Base-by-base conservation (phyloP, 495 filamentous ascomycete species). In the Delitschia confertaspora region DNA sequence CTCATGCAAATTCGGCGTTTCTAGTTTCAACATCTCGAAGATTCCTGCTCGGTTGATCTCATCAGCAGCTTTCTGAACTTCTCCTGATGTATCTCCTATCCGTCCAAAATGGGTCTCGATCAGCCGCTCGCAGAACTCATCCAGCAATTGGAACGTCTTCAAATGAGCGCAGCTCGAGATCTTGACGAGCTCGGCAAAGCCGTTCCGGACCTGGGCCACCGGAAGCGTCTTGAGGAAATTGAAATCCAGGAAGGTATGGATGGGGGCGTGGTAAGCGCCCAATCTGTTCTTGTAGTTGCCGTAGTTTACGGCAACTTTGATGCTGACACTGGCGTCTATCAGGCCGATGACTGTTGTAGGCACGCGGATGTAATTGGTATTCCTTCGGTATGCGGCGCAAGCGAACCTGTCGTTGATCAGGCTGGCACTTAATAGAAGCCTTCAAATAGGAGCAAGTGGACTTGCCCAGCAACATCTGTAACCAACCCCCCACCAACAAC, bases 261-360 rank as follows among this genome's bases (percentile, higher is more conserved):
- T 62, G 0, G 78, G 78, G 4, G 78, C 75, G 61, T 82, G 78
- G 49, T 80, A 82, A 7, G 78, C 78, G 4, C 78, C 78, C 1
- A 81, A 68, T 3, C 75, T 63, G 55, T 81, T 82, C 65, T 82
- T 80, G 58, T 77, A 75, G 45, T 73, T 70, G 13, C 71, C 72
- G 39, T 80, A 73, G 59, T 82, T 82, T 41, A 83, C 76, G 18
- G 74, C 76, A 10, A 78, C 72, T 48, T 78, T 79, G 58, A 80
- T 80, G 26, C 68, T 74, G 31, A 80, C 77, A 2, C 71, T 76
- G 3, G 78, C 78, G 54, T 81, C 78, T 42, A 82, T 80, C 39
- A 82, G 60, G 20, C 78, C 77, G 55, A 81, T 79, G 42, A 80
- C 69, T 0, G 78, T 81, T 4, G 78, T 80, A 4, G 78, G 78